These are phyloP conservation scores for Tylopilus balloui DNA, from an alignment of 768 basidiomycete species.

Conservation along the genomic window DNA sequence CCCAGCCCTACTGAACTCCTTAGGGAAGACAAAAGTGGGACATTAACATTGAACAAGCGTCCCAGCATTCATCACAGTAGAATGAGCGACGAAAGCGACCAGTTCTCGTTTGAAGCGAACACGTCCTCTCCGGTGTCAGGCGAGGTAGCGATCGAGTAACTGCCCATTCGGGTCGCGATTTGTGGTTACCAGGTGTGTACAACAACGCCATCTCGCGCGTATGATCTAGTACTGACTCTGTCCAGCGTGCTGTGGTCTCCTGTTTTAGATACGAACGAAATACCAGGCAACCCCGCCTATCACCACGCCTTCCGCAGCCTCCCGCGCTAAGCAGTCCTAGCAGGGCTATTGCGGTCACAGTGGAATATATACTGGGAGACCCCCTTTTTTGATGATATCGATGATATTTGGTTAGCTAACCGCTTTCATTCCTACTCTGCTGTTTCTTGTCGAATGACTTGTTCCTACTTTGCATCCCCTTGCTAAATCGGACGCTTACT, in stretches of 20 bases:
- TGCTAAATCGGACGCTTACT: neutral
- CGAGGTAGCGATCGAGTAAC: slow-evolving; percentile 13
- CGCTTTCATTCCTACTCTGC: neutral
- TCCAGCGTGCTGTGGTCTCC: slow-evolving; percentile 6
- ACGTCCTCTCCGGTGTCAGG: slow-evolving; percentile 4
- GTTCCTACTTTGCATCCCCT: neutral
- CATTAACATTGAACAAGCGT: slow-evolving; percentile 54
- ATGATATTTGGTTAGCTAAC: slow-evolving; percentile 3
- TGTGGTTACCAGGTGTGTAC: slow-evolving; percentile 15
- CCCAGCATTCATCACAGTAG: slow-evolving; percentile 58
- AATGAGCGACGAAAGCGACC: slow-evolving; percentile 7
- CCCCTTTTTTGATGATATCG: slow-evolving; percentile 12
- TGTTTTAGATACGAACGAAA: slow-evolving; percentile 10
- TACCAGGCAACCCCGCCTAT: neutral
- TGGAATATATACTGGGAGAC: slow-evolving; percentile 5
- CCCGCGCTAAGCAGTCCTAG: neutral
- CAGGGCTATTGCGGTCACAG: neutral
- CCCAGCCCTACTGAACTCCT: slow-evolving; percentile 68
- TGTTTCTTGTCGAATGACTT: neutral
- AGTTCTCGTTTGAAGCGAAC: slow-evolving; percentile 11
- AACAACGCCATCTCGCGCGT: neutral
- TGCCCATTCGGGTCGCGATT: neutral
- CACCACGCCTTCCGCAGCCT: neutral
- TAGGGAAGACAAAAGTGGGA: slow-evolving; percentile 57
- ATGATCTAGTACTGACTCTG: slow-evolving; percentile 2